Percentiles rank a stretch among this genome's conserved stretches.
phyloP scores from a whole-genome alignment of 2,329 filamentous ascomycete species.

The Fusarium lateritium region DNA sequence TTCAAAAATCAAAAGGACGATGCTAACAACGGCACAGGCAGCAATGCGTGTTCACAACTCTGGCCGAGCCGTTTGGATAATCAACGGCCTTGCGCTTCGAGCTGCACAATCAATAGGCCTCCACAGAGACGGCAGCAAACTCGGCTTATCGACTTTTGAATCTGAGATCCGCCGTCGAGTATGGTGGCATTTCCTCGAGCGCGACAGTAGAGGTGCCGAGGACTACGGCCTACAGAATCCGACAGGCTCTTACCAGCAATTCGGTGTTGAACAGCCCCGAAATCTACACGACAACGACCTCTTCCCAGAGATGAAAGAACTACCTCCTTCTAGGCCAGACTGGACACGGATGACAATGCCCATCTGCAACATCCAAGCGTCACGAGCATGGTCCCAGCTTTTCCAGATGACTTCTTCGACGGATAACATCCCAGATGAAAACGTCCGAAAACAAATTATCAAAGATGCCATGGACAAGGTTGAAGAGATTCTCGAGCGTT shows the following conservation, averaged over 20 bases:
- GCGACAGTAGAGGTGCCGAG: constrained; percentile 67
- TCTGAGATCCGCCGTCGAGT: constrained; percentile 69
- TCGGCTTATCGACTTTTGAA: constrained; percentile 67
- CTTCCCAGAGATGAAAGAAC: constrained; percentile 62
- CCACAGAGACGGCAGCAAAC: constrained; percentile 64
- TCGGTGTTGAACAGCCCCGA: constrained; percentile 66
- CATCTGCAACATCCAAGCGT: constrained; percentile 67
- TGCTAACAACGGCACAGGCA: constrained; percentile 39
- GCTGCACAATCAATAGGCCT: constrained; percentile 67
- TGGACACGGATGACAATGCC: constrained; percentile 73
- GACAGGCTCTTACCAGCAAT: neutral
- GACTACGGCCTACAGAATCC: constrained; percentile 64
- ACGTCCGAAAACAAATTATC: constrained; percentile 59
- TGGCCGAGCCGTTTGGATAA: constrained; percentile 56
- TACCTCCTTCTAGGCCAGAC: constrained; percentile 62
- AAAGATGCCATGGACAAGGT: constrained; percentile 12
- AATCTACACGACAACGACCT: constrained; percentile 71
- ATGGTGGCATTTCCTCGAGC: constrained; percentile 67
- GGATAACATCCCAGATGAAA: constrained; percentile 38
- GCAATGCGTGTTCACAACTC: constrained; percentile 53
- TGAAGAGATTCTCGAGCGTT: constrained; percentile 50
- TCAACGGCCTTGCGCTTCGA: constrained; percentile 62
- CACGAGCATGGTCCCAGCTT: constrained; percentile 48
- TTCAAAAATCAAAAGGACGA: neutral
- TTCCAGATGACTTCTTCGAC: constrained; percentile 40